phyloP scores from a whole-genome alignment of 2,329 filamentous ascomycete genomes.

The Colletotrichum shisoi region DNA sequence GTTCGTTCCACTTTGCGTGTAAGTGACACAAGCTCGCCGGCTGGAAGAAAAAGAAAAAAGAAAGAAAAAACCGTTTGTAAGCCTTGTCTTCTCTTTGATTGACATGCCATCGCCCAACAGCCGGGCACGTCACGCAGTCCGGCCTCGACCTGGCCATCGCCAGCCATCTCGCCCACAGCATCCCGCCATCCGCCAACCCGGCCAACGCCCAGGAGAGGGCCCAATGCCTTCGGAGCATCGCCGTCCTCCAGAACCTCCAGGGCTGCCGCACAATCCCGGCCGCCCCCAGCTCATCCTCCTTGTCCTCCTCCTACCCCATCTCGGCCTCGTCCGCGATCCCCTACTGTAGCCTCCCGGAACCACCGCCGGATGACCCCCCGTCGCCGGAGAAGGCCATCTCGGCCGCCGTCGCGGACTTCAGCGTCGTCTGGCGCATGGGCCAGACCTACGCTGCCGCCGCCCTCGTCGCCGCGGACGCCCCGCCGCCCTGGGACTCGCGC shows the following conservation, averaged over 20 bases:
- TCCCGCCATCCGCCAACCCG: slow-evolving; percentile 39
- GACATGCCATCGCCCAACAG: slow-evolving; percentile 22
- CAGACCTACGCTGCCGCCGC: slow-evolving; percentile 55
- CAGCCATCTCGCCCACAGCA: slow-evolving; percentile 40
- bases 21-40: not conserved
- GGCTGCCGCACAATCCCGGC: slow-evolving; percentile 43
- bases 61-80: no score
- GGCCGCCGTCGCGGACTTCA: slow-evolving; percentile 54
- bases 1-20: slow-evolving; percentile 50
- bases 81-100: not conserved
- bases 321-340: not conserved
- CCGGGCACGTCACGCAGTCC: slow-evolving; percentile 42
- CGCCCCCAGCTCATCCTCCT: slow-evolving; percentile 1
- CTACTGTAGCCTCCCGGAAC: slow-evolving; percentile 4
- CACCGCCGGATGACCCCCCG: slow-evolving; percentile 1
- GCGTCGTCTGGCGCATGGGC: slow-evolving; percentile 58
- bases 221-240: slow-evolving; percentile 54
- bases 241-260: slow-evolving; percentile 54
- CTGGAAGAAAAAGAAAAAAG: no score
- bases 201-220: slow-evolving; percentile 41
- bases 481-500: slow-evolving; percentile 54
- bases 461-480: slow-evolving; percentile 54
- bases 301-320: not conserved
- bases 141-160: slow-evolving; percentile 43
- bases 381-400: slow-evolving; percentile 51